These are phyloP conservation scores for Glycine soja DNA, from an alignment of 306 rosid genomes.

Conservation along the genomic window DNA sequence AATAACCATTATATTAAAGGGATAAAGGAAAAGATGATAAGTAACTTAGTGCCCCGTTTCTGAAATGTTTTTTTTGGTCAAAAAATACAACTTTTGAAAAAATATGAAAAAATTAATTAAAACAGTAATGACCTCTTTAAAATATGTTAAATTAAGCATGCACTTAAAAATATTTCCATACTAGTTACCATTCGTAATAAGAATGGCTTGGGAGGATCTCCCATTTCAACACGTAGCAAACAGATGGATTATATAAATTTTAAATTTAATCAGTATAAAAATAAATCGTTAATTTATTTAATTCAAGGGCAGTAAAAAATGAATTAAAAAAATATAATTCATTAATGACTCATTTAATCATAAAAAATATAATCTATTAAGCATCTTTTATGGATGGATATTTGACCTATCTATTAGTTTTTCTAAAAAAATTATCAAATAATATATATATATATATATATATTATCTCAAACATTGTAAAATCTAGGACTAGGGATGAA, in stretches of 20 bases:
- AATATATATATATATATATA: background rate
- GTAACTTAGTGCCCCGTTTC: no score
- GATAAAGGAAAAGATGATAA: no score
- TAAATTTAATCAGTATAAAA: no score
- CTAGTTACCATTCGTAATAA: background rate
- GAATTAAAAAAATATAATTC: no score
- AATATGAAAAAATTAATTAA: no score
- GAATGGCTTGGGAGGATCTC: no score
- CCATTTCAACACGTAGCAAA: background rate
- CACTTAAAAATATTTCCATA: background rate
- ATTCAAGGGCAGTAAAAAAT: background rate
- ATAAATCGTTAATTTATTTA: background rate
- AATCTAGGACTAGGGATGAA: background rate
- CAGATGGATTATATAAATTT: background rate
- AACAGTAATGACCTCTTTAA: background rate
- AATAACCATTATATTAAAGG: no score
- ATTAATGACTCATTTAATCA: background rate
- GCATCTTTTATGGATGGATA: background rate
- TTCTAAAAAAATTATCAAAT: background rate
- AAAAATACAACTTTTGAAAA: no score
- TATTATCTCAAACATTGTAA: no score
- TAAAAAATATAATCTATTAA: background rate
- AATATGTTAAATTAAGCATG: background rate
- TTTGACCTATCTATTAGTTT: background rate
- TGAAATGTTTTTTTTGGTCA: no score